Conservation (phyloP, 2,329 filamentous ascomycete species). For the Colletotrichum sp. region DNA sequence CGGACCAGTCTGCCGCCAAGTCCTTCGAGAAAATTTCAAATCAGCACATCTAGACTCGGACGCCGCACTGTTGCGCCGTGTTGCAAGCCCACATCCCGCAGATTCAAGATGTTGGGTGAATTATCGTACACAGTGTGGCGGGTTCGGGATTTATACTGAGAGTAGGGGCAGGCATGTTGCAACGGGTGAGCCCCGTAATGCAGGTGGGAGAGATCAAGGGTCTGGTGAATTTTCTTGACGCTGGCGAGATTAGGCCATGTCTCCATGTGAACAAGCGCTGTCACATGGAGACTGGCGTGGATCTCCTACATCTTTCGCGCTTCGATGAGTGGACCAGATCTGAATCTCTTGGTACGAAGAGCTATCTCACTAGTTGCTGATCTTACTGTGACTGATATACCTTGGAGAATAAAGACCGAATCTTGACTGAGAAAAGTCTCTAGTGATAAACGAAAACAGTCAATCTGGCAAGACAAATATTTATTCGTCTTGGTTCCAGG, state of each 20-base stretch:
- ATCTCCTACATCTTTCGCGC: neutral
- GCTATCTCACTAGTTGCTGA: neutral
- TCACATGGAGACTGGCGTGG: neutral
- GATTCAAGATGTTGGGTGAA: too few relatives aligned
- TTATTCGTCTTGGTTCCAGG: neutral
- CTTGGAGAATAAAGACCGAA: neutral
- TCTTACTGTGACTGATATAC: neutral
- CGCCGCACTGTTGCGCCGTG: neutral
- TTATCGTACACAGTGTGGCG: neutral
- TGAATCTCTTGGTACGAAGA: neutral
- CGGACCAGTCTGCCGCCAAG: neutral
- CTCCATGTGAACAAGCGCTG: neutral
- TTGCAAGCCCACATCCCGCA: neutral
- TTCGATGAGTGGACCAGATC: neutral
- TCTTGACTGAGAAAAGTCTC: fast-evolving
- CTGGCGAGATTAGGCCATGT: neutral
- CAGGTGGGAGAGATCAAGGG: neutral
- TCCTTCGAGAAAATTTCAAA: neutral
- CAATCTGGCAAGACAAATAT: neutral
- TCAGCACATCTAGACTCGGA: neutral
- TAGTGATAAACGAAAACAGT: too few relatives aligned
- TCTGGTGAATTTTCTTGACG: neutral
- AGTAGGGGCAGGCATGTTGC: neutral
- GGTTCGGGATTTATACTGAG: neutral
- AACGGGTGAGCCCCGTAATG: neutral